Evolutionary conservation across 441 rosid genomes (phyloP).

Genomic region (Mallotus repandus): DNA sequence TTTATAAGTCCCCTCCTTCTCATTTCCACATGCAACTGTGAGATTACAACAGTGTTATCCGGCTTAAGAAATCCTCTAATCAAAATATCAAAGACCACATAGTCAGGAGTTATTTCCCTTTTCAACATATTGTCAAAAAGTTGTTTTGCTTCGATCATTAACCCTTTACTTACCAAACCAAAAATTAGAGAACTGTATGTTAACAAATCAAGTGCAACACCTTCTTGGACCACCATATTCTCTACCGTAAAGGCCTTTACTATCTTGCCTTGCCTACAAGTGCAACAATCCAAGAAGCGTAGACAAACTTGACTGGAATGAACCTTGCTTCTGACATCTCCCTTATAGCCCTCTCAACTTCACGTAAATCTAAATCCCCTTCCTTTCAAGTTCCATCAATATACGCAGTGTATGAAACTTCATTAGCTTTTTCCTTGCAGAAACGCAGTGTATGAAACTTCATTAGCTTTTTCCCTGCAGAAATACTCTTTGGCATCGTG

Average conservation of each 20-base stretch:
- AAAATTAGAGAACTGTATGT: slow-evolving; percentile 10
- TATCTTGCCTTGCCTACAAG: slow-evolving; percentile 14
- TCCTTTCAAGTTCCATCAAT: slow-evolving; percentile 15
- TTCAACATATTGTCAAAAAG: slow-evolving; percentile 16
- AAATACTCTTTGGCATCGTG: slow-evolving; percentile 14
- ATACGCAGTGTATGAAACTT: slow-evolving; percentile 10
- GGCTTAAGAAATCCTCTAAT: slow-evolving; percentile 14
- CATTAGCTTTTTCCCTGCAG: slow-evolving; percentile 19
- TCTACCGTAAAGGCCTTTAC: slow-evolving; percentile 14
- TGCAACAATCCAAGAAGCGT: slow-evolving; percentile 12
- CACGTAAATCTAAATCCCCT: slow-evolving; percentile 16
- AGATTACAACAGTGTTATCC: slow-evolving; percentile 4
- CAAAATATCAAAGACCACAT: background rate
- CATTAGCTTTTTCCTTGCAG: slow-evolving; percentile 21
- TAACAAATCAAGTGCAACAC: slow-evolving; percentile 8
- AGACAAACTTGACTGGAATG: slow-evolving; percentile 17
- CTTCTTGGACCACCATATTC: slow-evolving; percentile 19
- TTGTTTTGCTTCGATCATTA: slow-evolving; percentile 14
- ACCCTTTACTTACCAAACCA: slow-evolving; percentile 19
- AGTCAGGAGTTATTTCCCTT: slow-evolving; percentile 15
- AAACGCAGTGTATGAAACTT: slow-evolving; percentile 13
- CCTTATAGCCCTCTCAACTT: slow-evolving; percentile 12
- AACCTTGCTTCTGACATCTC: slow-evolving; percentile 16
- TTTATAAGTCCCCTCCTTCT: slow-evolving; percentile 8
- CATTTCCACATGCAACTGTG: slow-evolving; percentile 11